phyloP scores from a whole-genome alignment of 306 rosid genomes.

The Ammopiptanthus mongolicus region DNA sequence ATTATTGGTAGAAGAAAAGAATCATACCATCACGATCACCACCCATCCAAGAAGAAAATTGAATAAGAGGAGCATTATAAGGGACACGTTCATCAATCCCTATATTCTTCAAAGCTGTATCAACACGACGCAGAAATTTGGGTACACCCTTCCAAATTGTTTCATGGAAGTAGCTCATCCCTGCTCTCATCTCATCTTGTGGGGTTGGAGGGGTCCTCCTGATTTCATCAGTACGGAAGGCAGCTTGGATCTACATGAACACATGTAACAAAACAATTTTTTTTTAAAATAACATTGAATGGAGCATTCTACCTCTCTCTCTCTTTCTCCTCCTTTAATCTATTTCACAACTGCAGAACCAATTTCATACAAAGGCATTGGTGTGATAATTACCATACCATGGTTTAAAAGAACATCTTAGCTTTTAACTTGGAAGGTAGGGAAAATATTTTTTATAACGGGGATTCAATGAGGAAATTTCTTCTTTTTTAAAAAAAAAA shows the following conservation, averaged over 20 bases:
- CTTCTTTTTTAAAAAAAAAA: too few relatives aligned
- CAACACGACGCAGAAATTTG: conserved; percentile 74
- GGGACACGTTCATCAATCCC: conserved; percentile 81
- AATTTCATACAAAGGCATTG: background rate
- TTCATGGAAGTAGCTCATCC: conserved; percentile 95
- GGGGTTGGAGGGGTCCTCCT: conserved; percentile 88
- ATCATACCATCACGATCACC: conserved; percentile 91
- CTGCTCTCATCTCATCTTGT: conserved; percentile 95
- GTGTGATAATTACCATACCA: background rate
- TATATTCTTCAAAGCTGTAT: conserved; percentile 79
- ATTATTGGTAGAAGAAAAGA: background rate
- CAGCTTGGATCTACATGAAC: conserved; percentile 76
- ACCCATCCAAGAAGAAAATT: conserved; percentile 96
- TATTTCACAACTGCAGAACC: background rate
- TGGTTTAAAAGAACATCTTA: background rate
- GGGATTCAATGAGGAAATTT: too few relatives aligned
- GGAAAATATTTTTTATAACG: too few relatives aligned
- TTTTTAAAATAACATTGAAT: background rate
- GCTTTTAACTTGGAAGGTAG: background rate
- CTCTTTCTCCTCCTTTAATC: background rate
- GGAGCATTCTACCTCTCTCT: too few relatives aligned
- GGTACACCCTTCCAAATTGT: conserved; percentile 93
- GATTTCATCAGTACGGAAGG: conserved; percentile 90
- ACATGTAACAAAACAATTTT: background rate
- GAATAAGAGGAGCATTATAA: conserved; percentile 81